Percentiles rank a stretch among this genome's conserved stretches.
Evolutionary conservation across 352 stramenopile species (phyloP).

Genomic region (Elongisporangium prolatum): DNA sequence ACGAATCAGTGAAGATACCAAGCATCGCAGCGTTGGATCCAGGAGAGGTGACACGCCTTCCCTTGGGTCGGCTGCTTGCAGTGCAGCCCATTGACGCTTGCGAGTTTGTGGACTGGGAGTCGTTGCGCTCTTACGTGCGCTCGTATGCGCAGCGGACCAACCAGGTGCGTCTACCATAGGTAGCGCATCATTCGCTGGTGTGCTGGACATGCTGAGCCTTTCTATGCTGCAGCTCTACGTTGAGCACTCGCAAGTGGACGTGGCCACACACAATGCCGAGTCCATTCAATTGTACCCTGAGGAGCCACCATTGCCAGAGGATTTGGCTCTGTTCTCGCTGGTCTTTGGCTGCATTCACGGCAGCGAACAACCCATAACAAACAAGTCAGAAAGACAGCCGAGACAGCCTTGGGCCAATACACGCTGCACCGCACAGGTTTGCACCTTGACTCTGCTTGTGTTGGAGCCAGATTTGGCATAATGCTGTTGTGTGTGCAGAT

Average conservation of each 20-base stretch:
- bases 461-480: not conserved
- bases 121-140: not conserved
- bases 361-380: not conserved
- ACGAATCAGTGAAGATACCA: not conserved
- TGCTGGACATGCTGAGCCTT: not conserved
- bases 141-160: not conserved
- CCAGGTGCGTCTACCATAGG: not conserved
- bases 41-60: not conserved
- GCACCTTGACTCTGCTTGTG: too few species aligned
- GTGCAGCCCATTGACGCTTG: not conserved
- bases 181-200: not conserved
- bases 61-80: not conserved
- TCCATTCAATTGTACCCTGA: not conserved
- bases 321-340: not conserved
- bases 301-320: not conserved
- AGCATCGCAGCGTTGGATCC: not conserved
- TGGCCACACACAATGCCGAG: not conserved
- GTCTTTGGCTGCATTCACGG: not conserved
- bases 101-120: not conserved
- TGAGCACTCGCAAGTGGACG: not conserved
- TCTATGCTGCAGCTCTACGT: not conserved
- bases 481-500: not conserved
- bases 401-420: not conserved
- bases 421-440: not conserved
- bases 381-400: not conserved